A percentile compares a stretch with the other conserved stretches of the same genome.
Evolutionary conservation across 225 moss, liverwort and hornwort genomes (phyloP).

Genomic region (Neckera pumila): DNA sequence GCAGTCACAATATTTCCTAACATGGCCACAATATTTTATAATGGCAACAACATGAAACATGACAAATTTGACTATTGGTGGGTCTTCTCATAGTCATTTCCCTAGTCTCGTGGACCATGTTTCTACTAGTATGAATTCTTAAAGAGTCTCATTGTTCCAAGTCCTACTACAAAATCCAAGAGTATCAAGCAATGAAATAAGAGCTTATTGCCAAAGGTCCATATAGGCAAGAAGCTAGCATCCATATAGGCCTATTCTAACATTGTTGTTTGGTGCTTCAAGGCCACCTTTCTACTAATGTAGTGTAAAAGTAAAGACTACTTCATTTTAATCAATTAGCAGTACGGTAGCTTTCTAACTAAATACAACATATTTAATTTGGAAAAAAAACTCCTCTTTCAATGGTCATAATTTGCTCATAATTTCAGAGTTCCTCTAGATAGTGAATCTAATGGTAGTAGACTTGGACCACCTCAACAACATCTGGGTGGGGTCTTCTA

Average conservation of each 20-base stretch:
- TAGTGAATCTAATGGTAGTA: neutral
- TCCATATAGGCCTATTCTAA: neutral
- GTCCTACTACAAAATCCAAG: fast-evolving
- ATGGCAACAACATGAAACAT: neutral
- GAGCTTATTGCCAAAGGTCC: neutral
- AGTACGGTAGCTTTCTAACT: fast-evolving
- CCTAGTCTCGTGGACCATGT: fast-evolving
- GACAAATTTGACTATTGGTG: neutral
- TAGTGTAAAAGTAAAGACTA: neutral
- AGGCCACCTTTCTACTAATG: neutral
- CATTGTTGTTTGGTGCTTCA: fast-evolving
- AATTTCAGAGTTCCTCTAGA: neutral
- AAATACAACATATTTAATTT: neutral
- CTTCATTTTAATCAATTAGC: neutral
- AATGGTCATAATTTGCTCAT: neutral
- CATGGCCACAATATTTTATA: neutral
- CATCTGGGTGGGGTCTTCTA: neutral
- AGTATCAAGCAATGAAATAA: neutral
- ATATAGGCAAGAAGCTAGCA: neutral
- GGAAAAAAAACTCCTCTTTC: neutral
- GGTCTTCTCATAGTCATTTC: neutral
- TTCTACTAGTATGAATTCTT: neutral
- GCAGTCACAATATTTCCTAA: neutral
- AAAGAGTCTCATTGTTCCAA: neutral
- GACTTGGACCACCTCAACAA: neutral